phyloP scores from a whole-genome alignment of 345 rosid genomes.

The Rubroshorea leprosula region DNA sequence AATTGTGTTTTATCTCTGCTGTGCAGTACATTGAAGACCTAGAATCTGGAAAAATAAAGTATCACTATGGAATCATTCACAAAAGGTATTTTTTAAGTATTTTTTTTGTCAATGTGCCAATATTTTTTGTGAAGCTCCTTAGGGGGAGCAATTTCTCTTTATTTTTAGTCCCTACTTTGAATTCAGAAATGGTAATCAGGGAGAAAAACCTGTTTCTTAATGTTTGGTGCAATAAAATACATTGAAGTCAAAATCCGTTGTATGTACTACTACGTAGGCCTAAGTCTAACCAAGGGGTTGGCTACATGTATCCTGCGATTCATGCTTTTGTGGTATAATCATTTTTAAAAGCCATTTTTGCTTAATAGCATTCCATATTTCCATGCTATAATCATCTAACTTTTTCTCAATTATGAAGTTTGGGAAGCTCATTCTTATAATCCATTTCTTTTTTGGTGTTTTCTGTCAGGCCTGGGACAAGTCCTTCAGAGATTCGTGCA shows the following conservation, averaged over 20 bases:
- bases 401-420: neutral
- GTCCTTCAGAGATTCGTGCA: conserved; percentile 82
- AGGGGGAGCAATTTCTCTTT: neutral
- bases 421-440: conserved; percentile 2
- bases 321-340: no score
- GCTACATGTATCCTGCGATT: neutral
- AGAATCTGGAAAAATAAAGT: conserved; percentile 53
- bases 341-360: no score
- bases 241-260: no score
- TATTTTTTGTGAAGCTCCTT: neutral
- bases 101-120: neutral
- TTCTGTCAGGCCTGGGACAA: conserved; percentile 73
- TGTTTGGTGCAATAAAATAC: neutral
- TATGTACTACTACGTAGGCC: no score
- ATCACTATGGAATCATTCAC: conserved; percentile 86
- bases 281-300: neutral
- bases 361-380: no score
- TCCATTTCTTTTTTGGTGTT: conserved; percentile 12
- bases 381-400: no score
- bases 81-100: conserved; percentile 47
- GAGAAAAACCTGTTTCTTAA: neutral
- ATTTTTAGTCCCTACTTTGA: neutral
- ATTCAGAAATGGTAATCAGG: neutral
- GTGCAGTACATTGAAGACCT: conserved; percentile 80
- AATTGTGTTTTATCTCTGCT: conserved; percentile 10